Conservation (phyloP, 2,329 filamentous ascomycete species). For the Colletotrichum trifolii region DNA sequence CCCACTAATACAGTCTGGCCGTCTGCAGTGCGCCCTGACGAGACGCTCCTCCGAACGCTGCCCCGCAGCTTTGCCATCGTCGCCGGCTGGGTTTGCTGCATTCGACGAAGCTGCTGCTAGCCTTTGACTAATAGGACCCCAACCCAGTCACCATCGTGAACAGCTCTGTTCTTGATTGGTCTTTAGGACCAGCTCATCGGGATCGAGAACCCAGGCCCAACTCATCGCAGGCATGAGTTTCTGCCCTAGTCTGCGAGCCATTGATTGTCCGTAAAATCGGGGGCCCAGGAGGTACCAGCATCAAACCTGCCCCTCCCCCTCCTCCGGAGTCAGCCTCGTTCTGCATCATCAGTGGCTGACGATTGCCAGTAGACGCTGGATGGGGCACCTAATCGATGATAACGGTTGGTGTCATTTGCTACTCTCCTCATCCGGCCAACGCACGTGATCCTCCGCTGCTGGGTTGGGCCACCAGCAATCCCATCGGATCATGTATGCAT, state of each 20-base stretch:
- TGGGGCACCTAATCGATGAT: conserved; percentile 2
- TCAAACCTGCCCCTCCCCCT: conserved; percentile 7
- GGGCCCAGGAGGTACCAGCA: neutral
- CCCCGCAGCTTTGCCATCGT: neutral
- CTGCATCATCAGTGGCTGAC: neutral
- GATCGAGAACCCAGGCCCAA: too few relatives aligned
- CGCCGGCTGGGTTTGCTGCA: neutral
- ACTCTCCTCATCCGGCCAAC: too few relatives aligned
- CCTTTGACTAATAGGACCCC: too few relatives aligned
- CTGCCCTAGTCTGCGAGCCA: too few relatives aligned
- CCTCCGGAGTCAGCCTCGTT: neutral
- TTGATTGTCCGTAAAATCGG: neutral
- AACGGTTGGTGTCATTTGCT: neutral
- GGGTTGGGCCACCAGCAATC: neutral
- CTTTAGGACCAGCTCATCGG: too few relatives aligned
- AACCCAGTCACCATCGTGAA: too few relatives aligned
- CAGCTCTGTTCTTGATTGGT: too few relatives aligned
- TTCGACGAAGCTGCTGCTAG: neutral
- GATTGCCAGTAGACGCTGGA: too few relatives aligned
- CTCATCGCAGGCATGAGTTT: too few relatives aligned
- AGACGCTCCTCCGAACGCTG: neutral
- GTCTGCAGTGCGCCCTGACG: neutral
- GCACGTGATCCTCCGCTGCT: too few relatives aligned
- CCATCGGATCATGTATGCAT: conserved; percentile 2
- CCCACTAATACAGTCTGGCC: neutral